Evolutionary conservation across 2,329 filamentous ascomycete genomes (phyloP).

Genomic region (Colletotrichum destructivum): DNA sequence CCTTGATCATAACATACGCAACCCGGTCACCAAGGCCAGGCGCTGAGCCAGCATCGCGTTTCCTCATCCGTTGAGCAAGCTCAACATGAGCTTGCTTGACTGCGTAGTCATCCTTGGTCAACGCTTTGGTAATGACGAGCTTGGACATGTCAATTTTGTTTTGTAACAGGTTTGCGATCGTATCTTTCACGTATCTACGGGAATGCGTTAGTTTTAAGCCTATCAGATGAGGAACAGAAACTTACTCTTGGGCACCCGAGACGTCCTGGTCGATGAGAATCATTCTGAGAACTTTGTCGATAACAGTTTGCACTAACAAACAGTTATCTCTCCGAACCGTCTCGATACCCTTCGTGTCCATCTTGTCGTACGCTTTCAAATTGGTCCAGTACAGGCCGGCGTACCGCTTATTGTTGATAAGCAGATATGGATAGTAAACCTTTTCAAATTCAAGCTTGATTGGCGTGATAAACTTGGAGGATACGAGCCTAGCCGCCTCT

Average conservation of each 20-base stretch:
- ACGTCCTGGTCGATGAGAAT: conserved; percentile 95
- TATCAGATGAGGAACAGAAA: conserved; percentile 45
- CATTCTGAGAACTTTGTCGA: conserved; percentile 96
- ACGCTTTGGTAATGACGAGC: conserved; percentile 97
- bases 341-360: conserved; percentile 99
- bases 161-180: conserved; percentile 93
- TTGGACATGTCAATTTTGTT: conserved; percentile 99
- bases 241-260: conserved; percentile 92
- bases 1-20: conserved; percentile 97
- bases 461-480: conserved; percentile 92
- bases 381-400: conserved; percentile 97
- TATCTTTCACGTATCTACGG: conserved; percentile 91
- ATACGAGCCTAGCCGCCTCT: conserved; percentile 91
- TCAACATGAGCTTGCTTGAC: conserved; percentile 97
- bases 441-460: conserved; percentile 99
- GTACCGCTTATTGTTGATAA: conserved; percentile 99
- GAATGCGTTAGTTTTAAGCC: conserved; percentile 41
- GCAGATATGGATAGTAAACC: conserved; percentile 96
- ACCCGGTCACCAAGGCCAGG: conserved; percentile 95
- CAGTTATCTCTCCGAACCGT: conserved; percentile 98
- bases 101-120: conserved; percentile 90
- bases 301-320: conserved; percentile 93
- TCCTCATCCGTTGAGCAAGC: conserved; percentile 95
- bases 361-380: conserved; percentile 96
- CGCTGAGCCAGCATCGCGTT: conserved; percentile 94